These are phyloP conservation scores for Sechiopsis laciniata DNA, from an alignment of 306 rosid genomes.

Conservation along the genomic window DNA sequence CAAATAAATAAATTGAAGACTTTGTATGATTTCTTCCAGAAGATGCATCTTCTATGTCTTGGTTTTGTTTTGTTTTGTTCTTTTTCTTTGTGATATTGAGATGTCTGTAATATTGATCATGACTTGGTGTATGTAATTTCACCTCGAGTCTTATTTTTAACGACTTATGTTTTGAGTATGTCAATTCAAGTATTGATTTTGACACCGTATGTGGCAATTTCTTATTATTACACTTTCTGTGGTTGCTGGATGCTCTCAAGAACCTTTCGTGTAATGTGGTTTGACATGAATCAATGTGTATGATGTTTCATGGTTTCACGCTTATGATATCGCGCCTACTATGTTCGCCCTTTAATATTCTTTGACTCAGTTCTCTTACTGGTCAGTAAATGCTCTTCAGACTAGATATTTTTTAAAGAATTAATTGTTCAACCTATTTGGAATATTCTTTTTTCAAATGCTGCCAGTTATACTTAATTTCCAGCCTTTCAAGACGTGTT, in stretches of 20 bases:
- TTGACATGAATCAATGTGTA: not conserved
- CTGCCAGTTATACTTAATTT: not conserved
- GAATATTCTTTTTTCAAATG: not conserved
- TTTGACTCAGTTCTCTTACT: not conserved
- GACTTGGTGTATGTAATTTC: not conserved
- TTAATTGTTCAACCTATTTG: not conserved
- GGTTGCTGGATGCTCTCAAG: not conserved
- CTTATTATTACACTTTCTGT: not conserved
- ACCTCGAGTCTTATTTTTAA: not conserved
- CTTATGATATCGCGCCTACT: too few species aligned
- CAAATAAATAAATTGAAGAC: conserved; percentile 3
- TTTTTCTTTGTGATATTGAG: not conserved
- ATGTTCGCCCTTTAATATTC: conserved; percentile 6
- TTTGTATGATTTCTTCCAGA: conserved; percentile 2
- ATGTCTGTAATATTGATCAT: not conserved
- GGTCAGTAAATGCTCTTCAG: not conserved
- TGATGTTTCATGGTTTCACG: not conserved
- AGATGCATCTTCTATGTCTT: not conserved
- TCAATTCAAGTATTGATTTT: too few species aligned
- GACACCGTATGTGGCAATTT: too few species aligned
- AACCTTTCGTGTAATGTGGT: too few species aligned
- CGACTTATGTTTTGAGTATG: not conserved
- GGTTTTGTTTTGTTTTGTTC: not conserved
- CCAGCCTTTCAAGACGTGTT: not conserved
- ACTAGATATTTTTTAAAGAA: not conserved